These are phyloP conservation scores for Coemansia sp. DNA, from an alignment of 192 early-diverging fungal genomes.

Conservation along the genomic window DNA sequence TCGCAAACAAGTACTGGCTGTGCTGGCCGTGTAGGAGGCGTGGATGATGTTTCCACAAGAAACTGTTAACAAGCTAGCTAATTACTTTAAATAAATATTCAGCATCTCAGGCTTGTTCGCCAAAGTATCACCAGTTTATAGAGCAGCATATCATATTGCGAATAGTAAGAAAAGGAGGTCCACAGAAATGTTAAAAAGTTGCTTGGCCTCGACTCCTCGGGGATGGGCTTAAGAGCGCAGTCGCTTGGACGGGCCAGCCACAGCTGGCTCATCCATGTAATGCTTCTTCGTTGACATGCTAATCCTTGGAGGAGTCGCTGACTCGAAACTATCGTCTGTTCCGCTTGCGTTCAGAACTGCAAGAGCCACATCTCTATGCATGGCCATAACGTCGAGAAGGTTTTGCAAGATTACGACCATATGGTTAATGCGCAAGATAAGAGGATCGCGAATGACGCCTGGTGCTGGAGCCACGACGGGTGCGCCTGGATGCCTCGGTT, in stretches of 20 bases:
- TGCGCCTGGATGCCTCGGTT: not conserved
- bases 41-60: constrained; percentile 74
- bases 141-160: not conserved
- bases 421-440: not conserved
- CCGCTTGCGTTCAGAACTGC: not conserved
- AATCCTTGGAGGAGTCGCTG: not conserved
- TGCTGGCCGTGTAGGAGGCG: constrained; percentile 45
- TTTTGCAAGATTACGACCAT: not conserved
- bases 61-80: constrained; percentile 13
- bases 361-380: not conserved
- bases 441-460: not conserved
- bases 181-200: not conserved
- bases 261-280: not conserved
- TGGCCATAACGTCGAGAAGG: not conserved
- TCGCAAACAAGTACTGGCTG: constrained; percentile 61
- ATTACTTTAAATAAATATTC: not conserved
- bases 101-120: too few relatives aligned
- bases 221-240: not conserved
- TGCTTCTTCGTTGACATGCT: not conserved
- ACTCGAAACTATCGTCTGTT: not conserved
- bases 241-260: not conserved
- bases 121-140: too few relatives aligned
- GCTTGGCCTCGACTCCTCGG: too few relatives aligned
- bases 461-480: not conserved
- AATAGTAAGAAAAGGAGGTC: too few relatives aligned